Base-by-base conservation (phyloP, 1,284 basidiomycete species). In the Cutaneotrichosporon cutaneum region DNA sequence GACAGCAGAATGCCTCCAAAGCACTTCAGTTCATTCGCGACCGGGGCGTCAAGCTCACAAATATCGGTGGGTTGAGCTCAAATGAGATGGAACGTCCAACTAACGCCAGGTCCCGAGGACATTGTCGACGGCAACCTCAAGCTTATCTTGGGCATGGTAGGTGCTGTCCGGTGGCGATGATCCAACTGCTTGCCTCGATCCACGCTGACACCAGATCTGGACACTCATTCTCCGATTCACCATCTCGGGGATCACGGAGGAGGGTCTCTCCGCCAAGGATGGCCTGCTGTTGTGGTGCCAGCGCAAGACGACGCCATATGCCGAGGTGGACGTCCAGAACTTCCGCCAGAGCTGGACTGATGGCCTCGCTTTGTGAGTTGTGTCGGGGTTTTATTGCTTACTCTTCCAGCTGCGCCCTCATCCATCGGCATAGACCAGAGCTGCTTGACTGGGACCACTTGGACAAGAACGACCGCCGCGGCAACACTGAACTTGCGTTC, bases 51-150 rank as follows among this genome's bases (percentile, higher is more conserved):
- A 94, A 95, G 73, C 83, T 99, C 65, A 99, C 95, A 33, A 99
- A 98, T 78, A 97, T 99, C 60, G 94, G 95, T 51, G 89, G n/a
- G 73, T 60, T 6, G n/a, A 9, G 54, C 13, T 21, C 33, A 18
- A n/a, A 21, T 21, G 13, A 13, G 57, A n/a, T n/a, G n/a, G n/a
- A n/a, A n/a, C 32, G 32, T 42, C 2, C 24, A 27, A 3, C 56
- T 65, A 30, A 65, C 36, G 13, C 4, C 56, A 71, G 71, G 73
- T 2, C 70, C 68, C 8, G 56, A 71, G 92, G 94, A 99, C 77
- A 97, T 98, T 74, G 94, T 98, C 63, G 95, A 99, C 76, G 94
- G 94, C 30, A 97, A 97, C 77, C 80, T 95, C 65, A 99, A 99
- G 79, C 89, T 99, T 60, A 97, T 96, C 58, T 85, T 99, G 18